Evolutionary conservation across 371 early-diverging fungal genomes (phyloP).

Genomic region (Dipsacomyces acuminosporus): DNA sequence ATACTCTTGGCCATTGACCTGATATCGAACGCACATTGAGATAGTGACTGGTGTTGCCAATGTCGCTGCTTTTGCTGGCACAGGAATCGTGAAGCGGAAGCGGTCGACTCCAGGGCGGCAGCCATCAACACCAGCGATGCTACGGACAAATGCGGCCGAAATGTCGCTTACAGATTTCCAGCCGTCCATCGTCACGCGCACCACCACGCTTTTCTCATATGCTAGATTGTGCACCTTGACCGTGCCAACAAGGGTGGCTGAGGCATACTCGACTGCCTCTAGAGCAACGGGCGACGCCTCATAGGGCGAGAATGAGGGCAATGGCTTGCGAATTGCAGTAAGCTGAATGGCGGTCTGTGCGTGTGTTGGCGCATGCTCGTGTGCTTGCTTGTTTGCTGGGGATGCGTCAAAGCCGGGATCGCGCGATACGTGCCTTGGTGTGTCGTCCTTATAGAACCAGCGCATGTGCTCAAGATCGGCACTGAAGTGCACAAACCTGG

Average conservation of each 20-base stretch:
- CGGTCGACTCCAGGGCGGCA: slow-evolving; percentile 44
- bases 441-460: slow-evolving; percentile 33
- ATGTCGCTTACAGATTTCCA: slow-evolving; percentile 65
- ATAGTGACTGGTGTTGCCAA: slow-evolving; percentile 1
- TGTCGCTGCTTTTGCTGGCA: background rate
- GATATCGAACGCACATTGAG: slow-evolving; percentile 54
- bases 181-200: slow-evolving; percentile 63
- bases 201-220: slow-evolving; percentile 65
- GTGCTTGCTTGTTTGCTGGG: background rate
- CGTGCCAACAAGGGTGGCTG: slow-evolving; percentile 19
- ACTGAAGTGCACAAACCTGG: slow-evolving; percentile 33
- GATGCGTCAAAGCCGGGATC: slow-evolving; percentile 3
- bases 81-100: slow-evolving; percentile 48
- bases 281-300: slow-evolving; percentile 37
- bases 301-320: slow-evolving; percentile 18
- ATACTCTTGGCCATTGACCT: slow-evolving; percentile 57
- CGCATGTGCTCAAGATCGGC: slow-evolving; percentile 25
- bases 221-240: slow-evolving; percentile 70
- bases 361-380: background rate
- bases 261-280: slow-evolving; percentile 18
- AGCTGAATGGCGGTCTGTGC: slow-evolving; percentile 4
- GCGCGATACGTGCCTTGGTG: slow-evolving; percentile 16
- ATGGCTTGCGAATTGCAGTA: slow-evolving; percentile 19
- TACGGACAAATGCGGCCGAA: slow-evolving; percentile 28
- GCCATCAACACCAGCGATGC: slow-evolving; percentile 12